Conservation (phyloP, 106 monocot genomes). For the Dactylorhiza incarnata region DNA sequence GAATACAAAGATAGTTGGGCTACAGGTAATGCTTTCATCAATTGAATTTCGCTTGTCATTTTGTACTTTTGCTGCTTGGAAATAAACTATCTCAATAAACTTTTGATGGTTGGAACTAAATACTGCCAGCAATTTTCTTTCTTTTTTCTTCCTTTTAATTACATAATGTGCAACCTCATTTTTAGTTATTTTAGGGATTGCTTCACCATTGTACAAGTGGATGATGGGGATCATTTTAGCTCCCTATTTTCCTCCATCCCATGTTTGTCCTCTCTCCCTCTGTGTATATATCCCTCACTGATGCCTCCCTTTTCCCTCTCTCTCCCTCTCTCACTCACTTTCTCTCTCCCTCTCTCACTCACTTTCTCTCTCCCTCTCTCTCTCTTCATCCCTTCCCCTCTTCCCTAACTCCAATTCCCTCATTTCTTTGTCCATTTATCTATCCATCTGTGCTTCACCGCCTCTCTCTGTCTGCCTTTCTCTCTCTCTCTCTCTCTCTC, state of each 20-base stretch:
- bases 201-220: background rate
- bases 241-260: background rate
- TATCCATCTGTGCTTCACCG: too few species aligned
- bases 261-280: background rate
- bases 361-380: background rate
- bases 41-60: background rate
- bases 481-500: background rate
- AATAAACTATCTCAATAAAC: background rate
- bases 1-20: constrained; percentile 73
- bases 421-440: too few species aligned
- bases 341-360: background rate
- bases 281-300: background rate
- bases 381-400: background rate
- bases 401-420: background rate
- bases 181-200: background rate
- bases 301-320: background rate
- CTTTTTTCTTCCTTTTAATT: background rate
- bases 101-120: background rate
- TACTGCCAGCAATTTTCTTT: background rate
- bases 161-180: background rate
- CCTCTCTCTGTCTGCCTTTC: too few species aligned
- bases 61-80: background rate
- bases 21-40: constrained; percentile 49
- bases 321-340: background rate
- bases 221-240: background rate